phyloP scores from a whole-genome alignment of 805 yeast species.

The Wickerhamiella dianesei region DNA sequence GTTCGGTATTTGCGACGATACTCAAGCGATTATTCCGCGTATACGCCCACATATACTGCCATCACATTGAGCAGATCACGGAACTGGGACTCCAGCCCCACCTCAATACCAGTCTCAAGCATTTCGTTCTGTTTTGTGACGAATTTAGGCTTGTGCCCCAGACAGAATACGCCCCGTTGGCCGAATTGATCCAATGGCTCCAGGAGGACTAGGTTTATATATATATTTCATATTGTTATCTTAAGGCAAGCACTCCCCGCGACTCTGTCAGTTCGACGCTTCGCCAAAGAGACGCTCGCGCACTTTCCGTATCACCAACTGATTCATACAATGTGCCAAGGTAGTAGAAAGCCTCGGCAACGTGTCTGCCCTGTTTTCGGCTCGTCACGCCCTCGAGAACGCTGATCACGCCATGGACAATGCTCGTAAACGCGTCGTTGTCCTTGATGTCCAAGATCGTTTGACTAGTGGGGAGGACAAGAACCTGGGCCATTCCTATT shows the following conservation, averaged over 20 bases:
- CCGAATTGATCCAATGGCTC: conserved; percentile 66
- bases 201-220: conserved; percentile 26
- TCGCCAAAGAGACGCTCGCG: conserved; percentile 42
- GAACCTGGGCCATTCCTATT: conserved; percentile 12
- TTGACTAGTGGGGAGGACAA: conserved; percentile 2
- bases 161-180: conserved; percentile 85
- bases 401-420: conserved; percentile 6
- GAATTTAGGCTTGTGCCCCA: conserved; percentile 67
- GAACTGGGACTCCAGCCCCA: conserved; percentile 89
- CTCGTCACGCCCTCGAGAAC: conserved; percentile 14
- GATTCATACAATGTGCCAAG: conserved; percentile 50
- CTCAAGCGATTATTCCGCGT: conserved; percentile 85
- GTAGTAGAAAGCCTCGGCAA: conserved; percentile 58
- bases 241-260: conserved; percentile 8
- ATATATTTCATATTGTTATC: neutral
- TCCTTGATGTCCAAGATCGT: neutral
- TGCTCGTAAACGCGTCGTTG: conserved; percentile 1
- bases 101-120: conserved; percentile 86
- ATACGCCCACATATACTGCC: conserved; percentile 95
- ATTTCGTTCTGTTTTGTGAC: conserved; percentile 73
- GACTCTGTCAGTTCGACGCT: conserved; percentile 15
- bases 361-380: conserved; percentile 30
- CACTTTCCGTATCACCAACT: conserved; percentile 37
- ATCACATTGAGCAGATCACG: conserved; percentile 88
- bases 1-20: conserved; percentile 65